These are phyloP conservation scores for Plasmodium cynomolgi DNA, from an alignment of 169 alveolate genomes.

Conservation along the genomic window DNA sequence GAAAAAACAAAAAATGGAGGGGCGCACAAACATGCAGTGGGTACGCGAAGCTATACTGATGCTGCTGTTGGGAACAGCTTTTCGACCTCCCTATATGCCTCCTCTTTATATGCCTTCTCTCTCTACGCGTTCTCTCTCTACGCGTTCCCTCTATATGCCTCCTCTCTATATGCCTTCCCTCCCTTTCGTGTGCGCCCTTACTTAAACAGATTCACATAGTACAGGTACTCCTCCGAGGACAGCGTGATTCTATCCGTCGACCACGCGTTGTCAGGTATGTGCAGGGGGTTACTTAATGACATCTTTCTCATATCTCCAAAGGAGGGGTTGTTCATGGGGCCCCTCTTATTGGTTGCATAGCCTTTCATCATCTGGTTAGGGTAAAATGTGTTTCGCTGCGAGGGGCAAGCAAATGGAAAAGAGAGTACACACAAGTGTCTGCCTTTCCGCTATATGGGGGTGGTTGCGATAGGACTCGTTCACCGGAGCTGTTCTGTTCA, in stretches of 20 bases:
- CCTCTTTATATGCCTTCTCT: too few relatives aligned
- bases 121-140: too few relatives aligned
- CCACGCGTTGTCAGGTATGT: constrained; percentile 24
- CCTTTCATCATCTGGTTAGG: not conserved
- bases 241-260: constrained; percentile 50
- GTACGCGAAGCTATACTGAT: not conserved
- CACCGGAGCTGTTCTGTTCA: not conserved
- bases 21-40: not conserved
- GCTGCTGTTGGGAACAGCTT: not conserved
- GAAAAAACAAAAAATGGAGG: not conserved
- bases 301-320: constrained; percentile 19
- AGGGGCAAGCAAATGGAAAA: not conserved
- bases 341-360: not conserved
- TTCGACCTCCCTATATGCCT: not conserved
- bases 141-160: not conserved
- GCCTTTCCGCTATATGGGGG: not conserved
- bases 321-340: constrained; percentile 14
- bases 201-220: constrained; percentile 52
- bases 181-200: not conserved
- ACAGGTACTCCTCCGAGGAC: constrained; percentile 40
- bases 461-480: not conserved
- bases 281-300: not conserved
- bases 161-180: not conserved
- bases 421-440: not conserved
- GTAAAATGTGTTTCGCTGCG: not conserved